Evolutionary conservation across 1,139 yeast genomes (phyloP), one percentile per base, ranked within the genome.

Genomic region (Debaryomycetaceae sp.): DNA sequence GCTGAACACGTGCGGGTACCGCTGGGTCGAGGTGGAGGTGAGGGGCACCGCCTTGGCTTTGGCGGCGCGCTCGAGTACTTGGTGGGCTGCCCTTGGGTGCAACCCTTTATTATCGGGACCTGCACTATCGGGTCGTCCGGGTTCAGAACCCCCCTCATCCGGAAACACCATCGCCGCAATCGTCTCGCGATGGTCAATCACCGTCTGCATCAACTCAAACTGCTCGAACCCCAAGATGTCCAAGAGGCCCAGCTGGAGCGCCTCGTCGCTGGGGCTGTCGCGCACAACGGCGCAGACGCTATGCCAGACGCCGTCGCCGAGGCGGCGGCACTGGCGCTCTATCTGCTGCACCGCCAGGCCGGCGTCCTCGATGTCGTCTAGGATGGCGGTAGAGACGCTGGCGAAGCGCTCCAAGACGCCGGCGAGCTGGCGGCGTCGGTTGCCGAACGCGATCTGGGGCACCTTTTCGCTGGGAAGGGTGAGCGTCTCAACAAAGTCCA

Each of bases 1-100:
- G 40, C 84, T 76, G 52, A 70, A 91, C 1, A 93, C 97, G 59
- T 93, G 95, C 0, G 97, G 96, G 45, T 86, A 91, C 37, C 74
- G 64, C 23, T 71, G 71, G 17, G 62, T 63, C 2, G 64, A 54
- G 3, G 59, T 51, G 12, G 16, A 8, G 33, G 69, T 70, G 32
- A 83, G 48, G 30, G 69, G 59, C 28, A 70, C 66, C 44, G 71
- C 72, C 42, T 71, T 73, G 1, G 78, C 72, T 16, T 57, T 53
- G 35, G 60, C 54, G 16, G 74, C 71, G 43, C 80, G 84, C 22
- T 71, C 72, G 14, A 66, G 54, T 6, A 81, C 73, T 40, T 75
- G 73, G 20, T 70, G 71, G 6, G 71, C 75, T 38, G 35, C 25
- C n/a, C 17, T 25, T 27, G 14, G 12, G 9, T n/a, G 10, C 16